Percentiles rank a stretch among this genome's conserved stretches.
These are phyloP conservation scores for Tuber indicum DNA, from an alignment of 495 filamentous ascomycete genomes.

Conservation along the genomic window DNA sequence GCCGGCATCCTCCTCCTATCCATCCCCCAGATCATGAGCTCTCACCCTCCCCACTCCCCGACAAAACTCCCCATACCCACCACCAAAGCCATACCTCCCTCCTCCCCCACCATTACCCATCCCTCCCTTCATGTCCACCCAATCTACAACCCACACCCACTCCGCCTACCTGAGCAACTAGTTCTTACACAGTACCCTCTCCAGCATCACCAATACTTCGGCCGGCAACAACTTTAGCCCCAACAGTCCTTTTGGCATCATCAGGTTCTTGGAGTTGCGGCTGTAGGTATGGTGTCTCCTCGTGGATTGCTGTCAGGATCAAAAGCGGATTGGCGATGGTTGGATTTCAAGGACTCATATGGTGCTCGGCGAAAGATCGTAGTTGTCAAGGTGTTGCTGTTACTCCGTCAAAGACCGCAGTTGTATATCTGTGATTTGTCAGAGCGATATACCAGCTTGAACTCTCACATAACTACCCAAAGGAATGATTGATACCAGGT, in stretches of 20 bases:
- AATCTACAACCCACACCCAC: background rate
- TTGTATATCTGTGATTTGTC: no score
- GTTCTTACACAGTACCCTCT: conserved; percentile 1
- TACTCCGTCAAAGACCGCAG: no score
- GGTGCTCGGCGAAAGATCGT: no score
- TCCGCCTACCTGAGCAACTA: background rate
- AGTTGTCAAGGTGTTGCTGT: no score
- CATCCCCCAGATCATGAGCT: background rate
- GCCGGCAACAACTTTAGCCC: background rate
- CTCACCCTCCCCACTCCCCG: background rate
- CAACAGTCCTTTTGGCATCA: background rate
- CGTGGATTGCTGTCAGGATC: no score
- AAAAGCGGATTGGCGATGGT: no score
- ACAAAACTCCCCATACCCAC: background rate
- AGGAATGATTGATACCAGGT: no score
- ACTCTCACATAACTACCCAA: no score
- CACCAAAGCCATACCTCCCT: background rate
- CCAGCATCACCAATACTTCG: background rate
- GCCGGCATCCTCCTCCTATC: background rate
- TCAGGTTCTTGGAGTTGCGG: background rate
- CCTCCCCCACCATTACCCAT: background rate
- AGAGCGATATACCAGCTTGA: no score
- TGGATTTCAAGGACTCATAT: no score
- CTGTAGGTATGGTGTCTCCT: background rate
- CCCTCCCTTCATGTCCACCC: background rate